Evolutionary conservation across 1,139 yeast species (phyloP).

Genomic region (Magnusiomyces fungicola): DNA sequence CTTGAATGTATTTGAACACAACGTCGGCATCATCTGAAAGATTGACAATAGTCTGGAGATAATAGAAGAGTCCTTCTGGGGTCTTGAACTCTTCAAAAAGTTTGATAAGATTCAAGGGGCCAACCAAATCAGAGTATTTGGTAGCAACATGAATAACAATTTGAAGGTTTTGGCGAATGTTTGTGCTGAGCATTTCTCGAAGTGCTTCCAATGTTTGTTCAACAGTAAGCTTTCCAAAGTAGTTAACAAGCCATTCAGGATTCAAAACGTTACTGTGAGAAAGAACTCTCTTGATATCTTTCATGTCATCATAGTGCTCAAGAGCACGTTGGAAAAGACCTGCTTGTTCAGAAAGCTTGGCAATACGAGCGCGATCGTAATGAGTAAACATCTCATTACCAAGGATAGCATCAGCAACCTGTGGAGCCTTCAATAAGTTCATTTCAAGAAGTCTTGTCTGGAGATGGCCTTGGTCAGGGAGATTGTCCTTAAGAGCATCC

Average conservation of each 20-base stretch:
- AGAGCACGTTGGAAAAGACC: conserved; percentile 92
- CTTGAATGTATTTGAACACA: conserved; percentile 90
- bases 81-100: conserved; percentile 91
- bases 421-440: conserved; percentile 93
- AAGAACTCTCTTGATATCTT: conserved; percentile 91
- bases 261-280: conserved; percentile 83
- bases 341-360: conserved; percentile 86
- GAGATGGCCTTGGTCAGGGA: conserved; percentile 91
- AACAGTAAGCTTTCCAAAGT: conserved; percentile 89
- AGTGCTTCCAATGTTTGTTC: conserved; percentile 88
- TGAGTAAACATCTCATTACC: conserved; percentile 95
- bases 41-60: conserved; percentile 87
- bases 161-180: conserved; percentile 83
- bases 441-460: conserved; percentile 94
- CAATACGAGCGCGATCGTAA: conserved; percentile 89
- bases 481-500: conserved; percentile 91
- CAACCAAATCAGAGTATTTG: conserved; percentile 89
- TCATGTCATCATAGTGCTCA: conserved; percentile 89
- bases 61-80: conserved; percentile 88
- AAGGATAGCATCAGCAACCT: conserved; percentile 97
- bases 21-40: conserved; percentile 91
- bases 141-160: conserved; percentile 95
- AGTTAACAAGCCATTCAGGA: conserved; percentile 86
- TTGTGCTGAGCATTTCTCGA: conserved; percentile 73
- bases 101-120: conserved; percentile 76